Evolutionary conservation across 179 eudicot species (phyloP).

Genomic region (Patellifolia procumbens): DNA sequence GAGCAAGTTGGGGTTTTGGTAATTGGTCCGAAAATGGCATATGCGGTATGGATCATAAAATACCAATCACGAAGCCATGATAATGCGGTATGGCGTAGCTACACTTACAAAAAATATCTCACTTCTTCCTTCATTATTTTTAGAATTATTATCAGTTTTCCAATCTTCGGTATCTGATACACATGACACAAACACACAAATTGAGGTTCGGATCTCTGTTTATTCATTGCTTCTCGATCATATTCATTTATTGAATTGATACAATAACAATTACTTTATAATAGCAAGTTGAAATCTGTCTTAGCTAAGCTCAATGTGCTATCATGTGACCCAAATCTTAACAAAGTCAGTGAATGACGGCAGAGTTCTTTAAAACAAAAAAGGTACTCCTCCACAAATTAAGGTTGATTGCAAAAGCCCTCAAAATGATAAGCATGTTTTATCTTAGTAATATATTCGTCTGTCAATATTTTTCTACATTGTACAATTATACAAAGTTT

Average conservation of each 20-base stretch:
- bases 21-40: conserved; percentile 27
- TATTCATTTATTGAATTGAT: no score
- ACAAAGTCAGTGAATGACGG: conserved; percentile 15
- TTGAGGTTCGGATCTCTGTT: conserved; percentile 24
- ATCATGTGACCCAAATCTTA: conserved; percentile 10
- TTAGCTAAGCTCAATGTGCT: conserved; percentile 9
- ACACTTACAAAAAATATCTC: background rate
- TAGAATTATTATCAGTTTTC: background rate
- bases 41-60: conserved; percentile 1
- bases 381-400: background rate
- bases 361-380: background rate
- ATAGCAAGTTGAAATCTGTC: background rate
- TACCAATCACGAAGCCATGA: conserved; percentile 23
- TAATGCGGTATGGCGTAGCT: conserved; percentile 14
- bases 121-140: background rate
- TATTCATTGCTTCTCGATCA: conserved; percentile 12
- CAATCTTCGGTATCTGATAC: background rate
- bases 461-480: no score
- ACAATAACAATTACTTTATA: no score
- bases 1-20: conserved; percentile 27
- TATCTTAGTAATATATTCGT: no score
- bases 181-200: conserved; percentile 26
- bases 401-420: background rate
- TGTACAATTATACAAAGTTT: no score
- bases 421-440: background rate